Percentiles rank a stretch among this genome's conserved stretches.
These are phyloP conservation scores for Monosporascus sp. DNA, from an alignment of 2,329 filamentous ascomycete genomes.

Conservation along the genomic window DNA sequence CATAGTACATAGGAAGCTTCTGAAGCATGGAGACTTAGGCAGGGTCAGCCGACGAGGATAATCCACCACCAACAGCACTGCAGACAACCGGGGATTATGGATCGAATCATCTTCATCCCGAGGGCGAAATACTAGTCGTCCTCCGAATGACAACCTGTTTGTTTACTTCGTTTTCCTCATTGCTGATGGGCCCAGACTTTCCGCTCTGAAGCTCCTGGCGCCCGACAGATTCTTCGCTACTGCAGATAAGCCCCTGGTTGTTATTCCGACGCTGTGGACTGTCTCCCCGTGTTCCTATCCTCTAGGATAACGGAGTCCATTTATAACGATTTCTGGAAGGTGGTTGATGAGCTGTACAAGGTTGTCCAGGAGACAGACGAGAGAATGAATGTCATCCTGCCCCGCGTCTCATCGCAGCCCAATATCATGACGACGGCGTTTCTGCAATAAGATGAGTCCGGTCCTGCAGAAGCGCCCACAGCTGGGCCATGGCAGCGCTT, in stretches of 20 bases:
- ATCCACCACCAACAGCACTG: too few species aligned
- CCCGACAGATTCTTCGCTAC: constrained; percentile 24
- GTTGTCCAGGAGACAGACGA: constrained; percentile 11
- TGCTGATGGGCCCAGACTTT: constrained; percentile 31
- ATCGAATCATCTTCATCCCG: too few species aligned
- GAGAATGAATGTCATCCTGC: constrained; percentile 11
- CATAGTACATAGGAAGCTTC: too few species aligned
- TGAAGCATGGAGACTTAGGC: too few species aligned
- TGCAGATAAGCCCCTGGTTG: constrained; percentile 6
- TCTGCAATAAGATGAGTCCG: not conserved
- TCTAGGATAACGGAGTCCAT: not conserved
- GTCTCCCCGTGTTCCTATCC: not conserved
- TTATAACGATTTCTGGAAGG: constrained; percentile 13
- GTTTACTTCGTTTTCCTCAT: constrained; percentile 26
- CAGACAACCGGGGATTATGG: too few species aligned
- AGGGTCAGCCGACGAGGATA: too few species aligned
- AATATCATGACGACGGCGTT: not conserved
- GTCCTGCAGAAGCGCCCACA: not conserved
- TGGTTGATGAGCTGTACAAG: constrained; percentile 20
- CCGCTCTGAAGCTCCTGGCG: constrained; percentile 23
- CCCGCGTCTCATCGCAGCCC: constrained; percentile 8
- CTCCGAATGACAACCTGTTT: constrained; percentile 1
- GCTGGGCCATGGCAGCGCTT: not conserved
- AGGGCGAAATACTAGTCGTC: too few species aligned
- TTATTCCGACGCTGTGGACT: not conserved